A percentile compares a stretch with the other conserved stretches of the same genome.
phyloP scores from a whole-genome alignment of 192 early-diverging fungal genomes.

The Paraglomus occultum region DNA sequence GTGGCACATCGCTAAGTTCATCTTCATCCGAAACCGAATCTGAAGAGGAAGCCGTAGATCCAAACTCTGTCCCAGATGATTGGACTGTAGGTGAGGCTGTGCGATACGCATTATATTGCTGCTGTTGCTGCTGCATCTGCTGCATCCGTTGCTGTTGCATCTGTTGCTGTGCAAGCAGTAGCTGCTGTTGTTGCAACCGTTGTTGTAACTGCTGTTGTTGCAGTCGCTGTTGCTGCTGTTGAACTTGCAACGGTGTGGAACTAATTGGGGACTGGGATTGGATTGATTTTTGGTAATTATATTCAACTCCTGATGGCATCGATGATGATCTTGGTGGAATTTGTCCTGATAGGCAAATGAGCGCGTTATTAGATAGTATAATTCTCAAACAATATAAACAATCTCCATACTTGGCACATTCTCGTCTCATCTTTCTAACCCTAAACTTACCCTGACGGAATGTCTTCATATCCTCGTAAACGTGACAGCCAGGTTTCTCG shows the following conservation, averaged over 20 bases:
- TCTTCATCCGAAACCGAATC: background rate
- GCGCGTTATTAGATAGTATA: no score
- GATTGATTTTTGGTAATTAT: background rate
- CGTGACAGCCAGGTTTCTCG: no score
- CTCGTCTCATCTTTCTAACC: no score
- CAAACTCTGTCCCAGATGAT: no score
- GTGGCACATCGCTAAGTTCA: background rate
- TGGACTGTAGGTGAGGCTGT: background rate
- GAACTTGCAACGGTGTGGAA: no score
- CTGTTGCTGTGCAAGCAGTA: background rate
- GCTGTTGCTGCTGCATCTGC: background rate
- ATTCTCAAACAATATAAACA: no score
- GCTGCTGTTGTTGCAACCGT: no score
- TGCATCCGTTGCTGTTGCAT: no score
- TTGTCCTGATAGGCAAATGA: no score
- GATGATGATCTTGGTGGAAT: slow-evolving; percentile 9
- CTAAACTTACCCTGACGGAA: no score
- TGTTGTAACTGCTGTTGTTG: background rate
- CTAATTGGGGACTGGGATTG: background rate
- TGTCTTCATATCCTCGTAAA: background rate
- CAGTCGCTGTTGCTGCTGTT: background rate
- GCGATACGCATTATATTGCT: background rate
- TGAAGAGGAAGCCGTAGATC: background rate
- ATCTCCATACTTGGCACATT: no score
- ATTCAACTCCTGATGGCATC: background rate